Evolutionary conservation across 169 alveolate species (phyloP).

Genomic region (Cryptosporidium andersoni): DNA sequence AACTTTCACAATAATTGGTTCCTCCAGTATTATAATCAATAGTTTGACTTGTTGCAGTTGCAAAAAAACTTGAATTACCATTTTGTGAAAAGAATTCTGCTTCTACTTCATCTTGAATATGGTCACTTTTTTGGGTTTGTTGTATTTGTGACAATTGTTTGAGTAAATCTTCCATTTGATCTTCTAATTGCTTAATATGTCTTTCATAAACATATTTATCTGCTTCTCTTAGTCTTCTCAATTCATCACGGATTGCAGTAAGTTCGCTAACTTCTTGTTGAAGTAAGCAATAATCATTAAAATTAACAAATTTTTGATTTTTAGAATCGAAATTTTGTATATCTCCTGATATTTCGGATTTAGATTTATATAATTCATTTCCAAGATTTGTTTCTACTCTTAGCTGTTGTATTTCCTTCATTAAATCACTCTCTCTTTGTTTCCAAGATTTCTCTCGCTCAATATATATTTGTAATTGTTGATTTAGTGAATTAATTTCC

Average conservation of each 20-base stretch:
- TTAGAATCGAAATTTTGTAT: not conserved
- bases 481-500: constrained; percentile 62
- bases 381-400: constrained; percentile 13
- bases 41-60: constrained; percentile 44
- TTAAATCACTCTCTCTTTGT: constrained; percentile 50
- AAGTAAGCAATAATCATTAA: constrained; percentile 51
- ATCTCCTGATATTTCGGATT: not conserved
- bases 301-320: constrained; percentile 7
- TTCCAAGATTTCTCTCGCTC: constrained; percentile 61
- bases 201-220: constrained; percentile 44
- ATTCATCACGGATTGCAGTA: constrained; percentile 61
- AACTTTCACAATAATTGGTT: no score
- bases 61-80: constrained; percentile 12
- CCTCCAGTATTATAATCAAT: constrained; percentile 4
- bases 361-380: not conserved
- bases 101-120: constrained; percentile 60
- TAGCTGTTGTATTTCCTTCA: constrained; percentile 42
- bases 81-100: constrained; percentile 43
- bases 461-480: constrained; percentile 52
- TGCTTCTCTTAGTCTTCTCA: constrained; percentile 65
- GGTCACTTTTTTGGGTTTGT: not conserved
- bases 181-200: constrained; percentile 38
- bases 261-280: constrained; percentile 71
- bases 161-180: constrained; percentile 33
- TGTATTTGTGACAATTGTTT: constrained; percentile 23